Evolutionary conservation across 2,329 filamentous ascomycete species (phyloP), one percentile per base, ranked within the genome.

Genomic region (Penicillium sp.): DNA sequence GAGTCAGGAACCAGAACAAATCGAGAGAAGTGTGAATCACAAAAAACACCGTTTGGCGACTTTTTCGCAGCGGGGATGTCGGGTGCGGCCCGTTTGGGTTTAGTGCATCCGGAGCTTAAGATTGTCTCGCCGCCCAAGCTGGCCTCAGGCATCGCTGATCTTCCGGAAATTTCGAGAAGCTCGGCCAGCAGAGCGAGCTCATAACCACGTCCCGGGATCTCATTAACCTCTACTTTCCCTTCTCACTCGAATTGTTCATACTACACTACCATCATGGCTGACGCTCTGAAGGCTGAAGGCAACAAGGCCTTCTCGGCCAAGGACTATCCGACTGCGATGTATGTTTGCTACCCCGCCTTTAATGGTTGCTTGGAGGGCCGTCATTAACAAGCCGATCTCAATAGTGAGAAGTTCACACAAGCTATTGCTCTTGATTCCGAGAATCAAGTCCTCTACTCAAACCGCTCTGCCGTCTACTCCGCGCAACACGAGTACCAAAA

Each of bases 251-350:
- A 55, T 53, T 50, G 56, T 50, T 39, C 50, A 41, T 40, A 18
- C 46, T 31, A 4, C 43, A 58, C 37, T 51, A 50, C n/a, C 64
- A 80, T 40, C 64, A 89, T 88, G 86, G 86, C 87, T 66, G 87
- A 89, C 78, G 84, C 94, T 86, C 87, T 99, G 72, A 99, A 99
- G 84, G 92, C 93, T 73, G 89, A 95, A 76, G 95, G 94, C 83
- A 99, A 99, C 85, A 96, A 96, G 84, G 93, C 96, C 79, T 99
- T 99, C 79, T 89, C 92, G 66, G 92, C 91, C 63, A 98, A 98
- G 85, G 92, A 98, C 79, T 99, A 96, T 77, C 85, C 92, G 72
- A 92, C 94, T 77, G 95, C 95, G 73, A 87, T 96, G 94, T 98
- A 85, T 79, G 91, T 87, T 62, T 54, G 58, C 56, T 67, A 68